Percentiles rank a stretch among this genome's conserved stretches.
Conservation (phyloP, 2,329 filamentous ascomycete species). For the Aureobasidium mangrovei region DNA sequence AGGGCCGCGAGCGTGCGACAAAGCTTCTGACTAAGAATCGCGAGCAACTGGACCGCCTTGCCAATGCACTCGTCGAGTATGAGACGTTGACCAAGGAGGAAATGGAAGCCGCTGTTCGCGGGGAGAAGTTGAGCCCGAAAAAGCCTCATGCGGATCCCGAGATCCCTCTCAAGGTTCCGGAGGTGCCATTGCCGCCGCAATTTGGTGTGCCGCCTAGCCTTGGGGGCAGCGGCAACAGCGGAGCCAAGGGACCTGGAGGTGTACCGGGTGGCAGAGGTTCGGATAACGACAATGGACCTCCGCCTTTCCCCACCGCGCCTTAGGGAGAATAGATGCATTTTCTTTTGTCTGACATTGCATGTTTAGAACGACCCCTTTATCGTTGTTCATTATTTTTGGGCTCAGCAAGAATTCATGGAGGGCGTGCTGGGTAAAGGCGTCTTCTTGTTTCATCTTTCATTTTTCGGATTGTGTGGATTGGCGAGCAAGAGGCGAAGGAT, state of each 20-base stretch:
- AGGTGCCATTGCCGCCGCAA: constrained; percentile 20
- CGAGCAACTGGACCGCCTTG: constrained; percentile 77
- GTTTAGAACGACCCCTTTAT: too few relatives aligned
- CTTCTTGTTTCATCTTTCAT: too few relatives aligned
- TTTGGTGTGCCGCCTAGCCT: constrained; percentile 9
- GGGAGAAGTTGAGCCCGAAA: constrained; percentile 65
- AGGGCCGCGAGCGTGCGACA: constrained; percentile 65
- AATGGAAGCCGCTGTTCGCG: constrained; percentile 80
- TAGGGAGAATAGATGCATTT: too few relatives aligned
- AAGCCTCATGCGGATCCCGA: constrained; percentile 52
- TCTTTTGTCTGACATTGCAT: too few relatives aligned
- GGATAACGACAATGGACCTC: constrained; percentile 9
- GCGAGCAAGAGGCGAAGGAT: too few relatives aligned
- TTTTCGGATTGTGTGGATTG: too few relatives aligned
- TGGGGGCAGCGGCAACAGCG: not conserved
- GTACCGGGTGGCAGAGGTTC: not conserved
- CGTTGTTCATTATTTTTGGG: too few relatives aligned
- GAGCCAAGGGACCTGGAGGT: not conserved
- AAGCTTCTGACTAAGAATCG: constrained; percentile 65
- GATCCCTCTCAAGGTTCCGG: constrained; percentile 61
- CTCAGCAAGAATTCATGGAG: too few relatives aligned
- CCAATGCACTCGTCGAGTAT: constrained; percentile 84
- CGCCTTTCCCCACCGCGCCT: constrained; percentile 4
- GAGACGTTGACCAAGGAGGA: constrained; percentile 85
- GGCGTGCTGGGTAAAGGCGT: too few relatives aligned